These are phyloP conservation scores for Cucurbita ficifolia DNA, from an alignment of 306 rosid species.

Conservation along the genomic window DNA sequence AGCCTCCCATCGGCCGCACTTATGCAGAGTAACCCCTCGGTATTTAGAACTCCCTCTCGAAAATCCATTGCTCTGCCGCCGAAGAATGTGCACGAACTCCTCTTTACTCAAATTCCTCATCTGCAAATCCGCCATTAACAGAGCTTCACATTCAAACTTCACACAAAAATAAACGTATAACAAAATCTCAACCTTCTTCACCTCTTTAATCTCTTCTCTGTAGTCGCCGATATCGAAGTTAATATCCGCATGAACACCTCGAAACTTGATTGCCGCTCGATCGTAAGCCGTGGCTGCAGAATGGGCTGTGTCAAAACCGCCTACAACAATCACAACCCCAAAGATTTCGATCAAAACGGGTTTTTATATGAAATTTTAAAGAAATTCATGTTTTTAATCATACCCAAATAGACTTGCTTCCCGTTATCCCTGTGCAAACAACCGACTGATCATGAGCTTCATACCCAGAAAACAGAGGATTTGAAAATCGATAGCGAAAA, in stretches of 20 bases:
- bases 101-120: constrained; percentile 72
- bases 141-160: neutral
- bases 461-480: neutral
- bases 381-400: constrained; percentile 2
- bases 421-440: constrained; percentile 63
- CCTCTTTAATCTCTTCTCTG: constrained; percentile 79
- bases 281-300: constrained; percentile 92
- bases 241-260: constrained; percentile 82
- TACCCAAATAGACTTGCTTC: constrained; percentile 91
- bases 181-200: neutral
- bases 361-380: neutral
- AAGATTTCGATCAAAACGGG: neutral
- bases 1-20: constrained; percentile 98
- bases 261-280: constrained; percentile 91
- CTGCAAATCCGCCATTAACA: constrained; percentile 20
- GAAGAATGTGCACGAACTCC: constrained; percentile 79
- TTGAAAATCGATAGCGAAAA: neutral
- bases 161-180: neutral
- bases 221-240: constrained; percentile 67
- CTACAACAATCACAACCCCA: constrained; percentile 18
- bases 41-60: constrained; percentile 84
- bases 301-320: constrained; percentile 91
- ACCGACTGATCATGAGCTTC: neutral
- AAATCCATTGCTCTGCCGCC: constrained; percentile 87
- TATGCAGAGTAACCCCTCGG: constrained; percentile 89